Conservation (phyloP, 164 flowering plant species). For the Brasenia schreberi region DNA sequence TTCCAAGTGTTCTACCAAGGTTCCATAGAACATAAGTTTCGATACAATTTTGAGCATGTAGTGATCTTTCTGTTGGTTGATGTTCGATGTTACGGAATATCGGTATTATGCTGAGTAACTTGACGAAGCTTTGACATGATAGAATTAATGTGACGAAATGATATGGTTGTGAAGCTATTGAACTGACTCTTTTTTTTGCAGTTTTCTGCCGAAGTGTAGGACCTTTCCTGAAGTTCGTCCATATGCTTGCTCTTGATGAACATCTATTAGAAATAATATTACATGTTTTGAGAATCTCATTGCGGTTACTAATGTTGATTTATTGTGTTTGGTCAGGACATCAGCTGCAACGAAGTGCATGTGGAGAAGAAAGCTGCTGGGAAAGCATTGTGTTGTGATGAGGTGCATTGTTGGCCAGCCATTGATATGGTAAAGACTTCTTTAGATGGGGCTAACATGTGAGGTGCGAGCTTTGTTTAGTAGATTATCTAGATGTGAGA, state of each 20-base stretch:
- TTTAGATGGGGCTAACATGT: no score
- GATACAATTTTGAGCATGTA: no score
- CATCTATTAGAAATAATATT: not conserved
- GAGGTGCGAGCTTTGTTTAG: no score
- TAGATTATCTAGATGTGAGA: no score
- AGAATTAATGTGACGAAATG: no score
- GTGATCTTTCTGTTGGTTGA: not conserved
- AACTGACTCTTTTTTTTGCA: not conserved
- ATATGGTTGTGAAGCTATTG: not conserved
- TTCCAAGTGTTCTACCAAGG: no score
- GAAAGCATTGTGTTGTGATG: no score
- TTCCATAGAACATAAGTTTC: no score
- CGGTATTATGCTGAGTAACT: not conserved
- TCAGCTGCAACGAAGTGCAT: not conserved
- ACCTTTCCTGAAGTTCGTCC: not conserved
- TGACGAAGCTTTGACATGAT: not conserved
- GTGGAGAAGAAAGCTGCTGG: not conserved
- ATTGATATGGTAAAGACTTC: no score
- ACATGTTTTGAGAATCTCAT: not conserved
- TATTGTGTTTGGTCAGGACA: not conserved
- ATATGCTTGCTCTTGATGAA: not conserved
- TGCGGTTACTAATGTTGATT: not conserved
- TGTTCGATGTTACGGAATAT: not conserved
- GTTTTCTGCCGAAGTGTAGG: not conserved
- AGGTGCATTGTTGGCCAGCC: no score